A percentile compares a stretch with the other conserved stretches of the same genome.
phyloP scores from a whole-genome alignment of 768 basidiomycete species.

The Sarcodon sp. region DNA sequence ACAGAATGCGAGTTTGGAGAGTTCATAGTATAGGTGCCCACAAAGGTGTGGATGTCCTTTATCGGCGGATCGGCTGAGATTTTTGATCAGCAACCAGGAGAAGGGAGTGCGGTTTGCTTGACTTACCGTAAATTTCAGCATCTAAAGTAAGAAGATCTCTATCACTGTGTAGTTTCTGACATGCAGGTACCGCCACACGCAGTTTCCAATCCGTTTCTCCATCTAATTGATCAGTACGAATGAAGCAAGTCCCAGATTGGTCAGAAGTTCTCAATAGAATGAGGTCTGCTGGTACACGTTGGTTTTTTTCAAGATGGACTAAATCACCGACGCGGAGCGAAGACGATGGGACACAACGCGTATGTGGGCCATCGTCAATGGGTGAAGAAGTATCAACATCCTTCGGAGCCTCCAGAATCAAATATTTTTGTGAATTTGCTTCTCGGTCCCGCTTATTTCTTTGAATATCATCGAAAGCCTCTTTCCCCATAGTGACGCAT shows the following conservation, averaged over 20 bases:
- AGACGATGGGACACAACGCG: slow-evolving; percentile 79
- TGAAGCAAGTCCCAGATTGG: slow-evolving; percentile 87
- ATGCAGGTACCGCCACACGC: slow-evolving; percentile 74
- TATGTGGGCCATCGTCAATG: slow-evolving; percentile 15
- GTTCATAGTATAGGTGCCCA: slow-evolving; percentile 82
- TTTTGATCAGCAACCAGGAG: slow-evolving; percentile 3
- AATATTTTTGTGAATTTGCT: slow-evolving; percentile 89
- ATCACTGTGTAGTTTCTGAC: slow-evolving; percentile 62
- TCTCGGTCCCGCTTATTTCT: slow-evolving; percentile 85
- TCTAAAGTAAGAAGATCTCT: slow-evolving; percentile 44
- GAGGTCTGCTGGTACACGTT: slow-evolving; percentile 91
- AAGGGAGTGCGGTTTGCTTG: slow-evolving; percentile 3
- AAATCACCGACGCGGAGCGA: slow-evolving; percentile 86
- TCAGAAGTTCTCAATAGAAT: slow-evolving; percentile 84
- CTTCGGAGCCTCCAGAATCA: slow-evolving; percentile 53
- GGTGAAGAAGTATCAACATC: slow-evolving; percentile 12
- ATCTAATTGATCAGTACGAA: slow-evolving; percentile 94
- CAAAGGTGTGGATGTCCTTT: slow-evolving; percentile 93
- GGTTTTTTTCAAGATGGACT: slow-evolving; percentile 89
- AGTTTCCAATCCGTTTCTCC: slow-evolving; percentile 99
- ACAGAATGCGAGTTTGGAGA: slow-evolving; percentile 23
- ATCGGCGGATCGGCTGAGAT: slow-evolving; percentile 78
- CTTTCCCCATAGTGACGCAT: slow-evolving; percentile 93
- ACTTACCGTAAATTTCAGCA: slow-evolving; percentile 81
- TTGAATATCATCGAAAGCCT: slow-evolving; percentile 97